Percentiles rank a stretch among this genome's conserved stretches.
These are phyloP conservation scores for Curvularia sp. DNA, from an alignment of 2,329 filamentous ascomycete species.

Conservation along the genomic window DNA sequence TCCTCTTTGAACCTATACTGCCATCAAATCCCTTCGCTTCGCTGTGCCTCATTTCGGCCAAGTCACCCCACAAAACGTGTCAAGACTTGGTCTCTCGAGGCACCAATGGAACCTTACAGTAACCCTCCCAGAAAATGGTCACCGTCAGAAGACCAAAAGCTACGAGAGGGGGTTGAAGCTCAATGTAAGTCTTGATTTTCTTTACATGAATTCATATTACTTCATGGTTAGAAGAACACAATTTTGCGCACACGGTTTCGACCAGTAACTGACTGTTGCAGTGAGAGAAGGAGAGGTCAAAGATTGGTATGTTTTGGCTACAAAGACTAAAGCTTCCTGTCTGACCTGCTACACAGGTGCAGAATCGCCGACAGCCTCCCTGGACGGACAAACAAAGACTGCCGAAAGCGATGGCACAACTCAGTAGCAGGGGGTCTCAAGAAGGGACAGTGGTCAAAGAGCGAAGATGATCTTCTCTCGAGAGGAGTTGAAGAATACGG, in stretches of 20 bases:
- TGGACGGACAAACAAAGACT: conserved; percentile 55
- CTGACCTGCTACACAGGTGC: conserved; percentile 36
- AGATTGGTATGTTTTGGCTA: conserved; percentile 34
- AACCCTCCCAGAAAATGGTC: conserved; percentile 42
- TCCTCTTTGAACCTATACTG: neutral
- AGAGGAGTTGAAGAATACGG: conserved; percentile 48
- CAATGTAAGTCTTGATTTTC: conserved; percentile 28
- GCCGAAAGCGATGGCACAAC: conserved; percentile 55
- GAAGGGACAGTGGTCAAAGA: conserved; percentile 52
- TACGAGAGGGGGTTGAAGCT: conserved; percentile 38
- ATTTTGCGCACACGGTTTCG: neutral
- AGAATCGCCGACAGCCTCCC: conserved; percentile 49
- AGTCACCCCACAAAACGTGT: neutral
- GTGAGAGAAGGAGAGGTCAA: conserved; percentile 33
- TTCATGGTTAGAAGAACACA: neutral
- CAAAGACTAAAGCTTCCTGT: neutral
- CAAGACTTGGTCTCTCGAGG: neutral
- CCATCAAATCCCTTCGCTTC: neutral
- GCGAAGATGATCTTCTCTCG: conserved; percentile 45
- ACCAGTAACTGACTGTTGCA: conserved; percentile 7
- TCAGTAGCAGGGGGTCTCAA: conserved; percentile 48
- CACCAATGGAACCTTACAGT: conserved; percentile 23
- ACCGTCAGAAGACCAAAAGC: conserved; percentile 33
- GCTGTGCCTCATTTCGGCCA: neutral
- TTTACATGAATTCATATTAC: neutral